Base-by-base conservation (phyloP, 495 filamentous ascomycete genomes). In the Xeromyces bisporus region DNA sequence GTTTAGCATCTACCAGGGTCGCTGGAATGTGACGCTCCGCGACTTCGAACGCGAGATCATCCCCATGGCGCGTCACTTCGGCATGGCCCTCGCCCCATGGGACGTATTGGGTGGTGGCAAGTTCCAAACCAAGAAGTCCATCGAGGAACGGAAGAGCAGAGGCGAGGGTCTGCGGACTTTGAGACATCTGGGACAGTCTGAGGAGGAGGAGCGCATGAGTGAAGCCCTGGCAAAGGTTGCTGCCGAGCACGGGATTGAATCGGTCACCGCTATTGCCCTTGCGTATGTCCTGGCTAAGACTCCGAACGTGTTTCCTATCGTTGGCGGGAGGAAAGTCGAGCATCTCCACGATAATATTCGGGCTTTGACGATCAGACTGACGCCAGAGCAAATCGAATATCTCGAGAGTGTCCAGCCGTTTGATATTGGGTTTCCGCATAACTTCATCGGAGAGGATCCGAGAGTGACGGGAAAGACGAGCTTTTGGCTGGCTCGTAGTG, bases 261-360 rank as follows among this genome's bases (percentile, higher is more conserved):
- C 31, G 40, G 29, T 75, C 21, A 70, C 67, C 7, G 62, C 61
- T 29, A 50, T 84, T 23, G 79, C 80, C 2, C 48, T 83, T 31
- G 78, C 80, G 2, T 85, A 85, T 48, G 72, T 85, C 3, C 64
- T 73, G 48, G 62, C 68, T 47, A 84, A 84, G 50, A 58, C 74
- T 8, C 72, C 77, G 0, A 76, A 83, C 39, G 75, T 81, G 15
- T 85, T 82, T 49, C 79, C 79, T 6, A 72, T 86, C 32, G 62
- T 82, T 14, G 79, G 79, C 9, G 71, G 70, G 2, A 49, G 73
- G 7, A 80, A 71, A 46, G 44, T 77, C 28, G 67, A 72, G 42
- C 71, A 82, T 42, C 45, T 80, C 13, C 56, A 66, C 34, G 64
- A 62, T 26, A 82, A 79, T 29, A 71, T 79, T 31, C 54, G 71